These are phyloP conservation scores for Fistulifera pelliculosa DNA, from an alignment of 108 stramenopile genomes.

Conservation along the genomic window DNA sequence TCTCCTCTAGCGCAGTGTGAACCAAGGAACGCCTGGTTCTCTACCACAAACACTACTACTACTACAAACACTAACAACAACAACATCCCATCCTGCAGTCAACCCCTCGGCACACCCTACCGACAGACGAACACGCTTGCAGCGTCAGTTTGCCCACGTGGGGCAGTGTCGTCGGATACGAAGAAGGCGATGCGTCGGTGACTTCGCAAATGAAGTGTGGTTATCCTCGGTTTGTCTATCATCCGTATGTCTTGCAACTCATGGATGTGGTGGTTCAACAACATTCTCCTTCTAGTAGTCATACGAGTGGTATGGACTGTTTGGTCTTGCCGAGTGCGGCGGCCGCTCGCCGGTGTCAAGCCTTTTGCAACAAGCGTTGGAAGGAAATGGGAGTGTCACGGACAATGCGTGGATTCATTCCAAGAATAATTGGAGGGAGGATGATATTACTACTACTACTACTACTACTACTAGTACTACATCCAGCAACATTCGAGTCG, in stretches of 20 bases:
- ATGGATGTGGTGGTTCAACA: constrained; percentile 21
- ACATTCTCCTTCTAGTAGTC: too few relatives aligned
- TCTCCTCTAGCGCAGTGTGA: too few relatives aligned
- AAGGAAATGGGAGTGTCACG: constrained; percentile 7
- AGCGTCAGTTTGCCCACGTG: constrained; percentile 49
- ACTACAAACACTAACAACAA: too few relatives aligned
- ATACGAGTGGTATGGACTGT: constrained; percentile 39
- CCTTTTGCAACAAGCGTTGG: constrained; percentile 43
- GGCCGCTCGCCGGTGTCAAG: constrained; percentile 40
- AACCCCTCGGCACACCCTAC: constrained; percentile 38
- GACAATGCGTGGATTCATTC: neutral
- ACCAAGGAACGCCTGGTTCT: too few relatives aligned
- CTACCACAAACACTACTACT: too few relatives aligned
- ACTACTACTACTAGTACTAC: constrained; percentile 1
- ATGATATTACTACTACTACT: neutral
- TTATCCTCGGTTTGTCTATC: constrained; percentile 69
- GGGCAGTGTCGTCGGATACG: constrained; percentile 51
- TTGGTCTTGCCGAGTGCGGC: constrained; percentile 37
- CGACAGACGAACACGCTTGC: constrained; percentile 49
- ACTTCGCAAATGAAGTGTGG: constrained; percentile 48
- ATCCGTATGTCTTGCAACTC: constrained; percentile 50
- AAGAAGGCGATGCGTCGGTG: constrained; percentile 56
- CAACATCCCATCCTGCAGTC: too few relatives aligned
- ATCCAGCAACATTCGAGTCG: constrained; percentile 32
- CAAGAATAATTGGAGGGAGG: too few relatives aligned